Evolutionary conservation across 2,329 filamentous ascomycete species (phyloP), one percentile per base, ranked within the genome.

Genomic region (Alternaria atra): DNA sequence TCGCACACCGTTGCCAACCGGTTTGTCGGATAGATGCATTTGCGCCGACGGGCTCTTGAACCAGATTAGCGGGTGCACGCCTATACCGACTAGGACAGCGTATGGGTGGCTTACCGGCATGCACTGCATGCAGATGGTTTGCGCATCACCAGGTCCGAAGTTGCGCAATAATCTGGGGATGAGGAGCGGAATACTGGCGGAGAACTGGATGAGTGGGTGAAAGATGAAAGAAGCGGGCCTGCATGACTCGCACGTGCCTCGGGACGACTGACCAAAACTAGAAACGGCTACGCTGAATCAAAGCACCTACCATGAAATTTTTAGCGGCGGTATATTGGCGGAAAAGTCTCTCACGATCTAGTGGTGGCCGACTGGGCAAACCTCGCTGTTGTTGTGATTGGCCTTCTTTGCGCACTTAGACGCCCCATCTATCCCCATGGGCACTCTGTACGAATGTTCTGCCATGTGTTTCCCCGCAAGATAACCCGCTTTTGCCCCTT

Each of bases 111-210:
- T 66, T 70, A 70, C 69, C 69, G 69, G 59, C 69, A 71, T 29
- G 47, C 58, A 51, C 43, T 64, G 48, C 69, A 71, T 27, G 69
- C 69, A 34, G 69, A 70, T 37, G 69, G 69, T 65, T 63, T 71
- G 58, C 69, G 69, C 69, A 71, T 70, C 27, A 54, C 52, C 39
- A 55, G 58, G 48, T 61, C 50, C 52, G 61, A 62, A 44, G 59
- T 39, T 60, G 42, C 25, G 58, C 53, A 13, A 46, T 17, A 51
- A 55, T 57, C 52, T 61, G 60, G 44, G 48, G 48, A 43, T 56
- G 50, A 48, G 56, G 42, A 34, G 63, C 67, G 67, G 67, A 62
- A 68, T 66, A 69, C 55, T 65, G 55, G 40, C 32, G 44, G 55
- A 46, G 43, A 52, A 50, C 13, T 40, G 7, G 2, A 48, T 15